Evolutionary conservation across 2,329 filamentous ascomycete species (phyloP), one percentile per base, ranked within the genome.

Genomic region (Tricladium varicosporioides): DNA sequence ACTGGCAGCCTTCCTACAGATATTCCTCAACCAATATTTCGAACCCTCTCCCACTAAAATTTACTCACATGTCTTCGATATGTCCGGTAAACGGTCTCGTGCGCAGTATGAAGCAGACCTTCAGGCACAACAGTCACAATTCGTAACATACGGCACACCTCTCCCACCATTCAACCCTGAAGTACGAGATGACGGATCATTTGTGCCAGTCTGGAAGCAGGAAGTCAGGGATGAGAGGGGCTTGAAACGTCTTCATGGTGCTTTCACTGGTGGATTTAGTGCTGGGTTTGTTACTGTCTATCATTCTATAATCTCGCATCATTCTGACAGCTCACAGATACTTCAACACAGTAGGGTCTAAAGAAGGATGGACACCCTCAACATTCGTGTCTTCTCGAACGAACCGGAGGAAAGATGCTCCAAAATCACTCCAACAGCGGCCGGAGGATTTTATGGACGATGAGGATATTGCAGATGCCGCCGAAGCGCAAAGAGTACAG

Each of bases 371-470:
- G 93, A 87, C 91, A 0, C 94, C 94, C 1, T 86, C 91, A 18
- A 88, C 90, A 0, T 99, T 97, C 72, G 87, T 96, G 9, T 97
- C 93, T 5, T 97, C 92, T 51, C 88, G 94, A 19, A 77, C 83
- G 42, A 91, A 90, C 67, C 88, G 92, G 55, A 85, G 81, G 62
- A 90, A 89, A 69, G 83, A 89, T 76, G 79, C 77, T 33, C 58
- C 78, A n/a, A 79, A 82, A 60, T 65, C 74, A 1, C 64, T 65
- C 16, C 74, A 80, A 61, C 85, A 89, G 69, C 84, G 86, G 48
- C 83, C 86, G 0, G 92, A 97, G 72, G 92, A 97, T 69, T 97
- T 92, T 66, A 99, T 99, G 94, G 94, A 99, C 67, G 93, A 96
- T 44, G 94, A 99, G 71, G 94, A 99, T 72, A 78, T 96, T 33